Percentiles rank a stretch among this genome's conserved stretches.
These are phyloP conservation scores for Pichia deserticola DNA, from an alignment of 805 yeast genomes.

Conservation along the genomic window DNA sequence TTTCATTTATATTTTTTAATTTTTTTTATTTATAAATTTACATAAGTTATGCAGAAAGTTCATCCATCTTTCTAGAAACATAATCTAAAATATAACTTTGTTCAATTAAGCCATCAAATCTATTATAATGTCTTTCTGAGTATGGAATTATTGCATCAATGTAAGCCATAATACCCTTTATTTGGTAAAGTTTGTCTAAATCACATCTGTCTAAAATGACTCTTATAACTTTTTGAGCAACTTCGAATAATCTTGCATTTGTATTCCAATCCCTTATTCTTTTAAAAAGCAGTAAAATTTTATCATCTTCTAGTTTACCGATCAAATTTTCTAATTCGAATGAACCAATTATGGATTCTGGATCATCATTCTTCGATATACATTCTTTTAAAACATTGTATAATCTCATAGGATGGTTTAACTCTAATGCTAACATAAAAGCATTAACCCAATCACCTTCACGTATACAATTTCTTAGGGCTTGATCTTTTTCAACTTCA, in stretches of 20 bases:
- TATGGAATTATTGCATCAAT: conserved; percentile 82
- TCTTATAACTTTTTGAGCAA: conserved; percentile 71
- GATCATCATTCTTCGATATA: conserved; percentile 42
- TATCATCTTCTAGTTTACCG: conserved; percentile 47
- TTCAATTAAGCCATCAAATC: conserved; percentile 76
- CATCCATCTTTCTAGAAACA: conserved; percentile 70
- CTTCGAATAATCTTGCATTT: conserved; percentile 68
- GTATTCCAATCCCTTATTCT: conserved; percentile 94
- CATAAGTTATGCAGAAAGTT: conserved; percentile 16
- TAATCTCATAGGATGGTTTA: conserved; percentile 86
- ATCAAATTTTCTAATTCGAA: conserved; percentile 58
- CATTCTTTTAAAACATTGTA: conserved; percentile 68
- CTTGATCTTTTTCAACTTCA: conserved; percentile 82
- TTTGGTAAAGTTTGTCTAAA: conserved; percentile 49
- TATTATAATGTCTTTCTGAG: conserved; percentile 72
- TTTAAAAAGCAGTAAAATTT: conserved; percentile 53
- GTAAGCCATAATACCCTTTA: conserved; percentile 59
- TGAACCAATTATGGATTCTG: conserved; percentile 47
- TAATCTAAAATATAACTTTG: conserved; percentile 82
- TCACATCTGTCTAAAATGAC: conserved; percentile 52
- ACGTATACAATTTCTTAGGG: conserved; percentile 64
- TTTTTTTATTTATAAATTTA: background rate
- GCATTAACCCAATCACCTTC: conserved; percentile 83
- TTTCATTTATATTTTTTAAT: background rate
- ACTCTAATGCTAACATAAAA: conserved; percentile 71